Conservation (phyloP, 441 rosid species). For the Mallotus repandus region DNA sequence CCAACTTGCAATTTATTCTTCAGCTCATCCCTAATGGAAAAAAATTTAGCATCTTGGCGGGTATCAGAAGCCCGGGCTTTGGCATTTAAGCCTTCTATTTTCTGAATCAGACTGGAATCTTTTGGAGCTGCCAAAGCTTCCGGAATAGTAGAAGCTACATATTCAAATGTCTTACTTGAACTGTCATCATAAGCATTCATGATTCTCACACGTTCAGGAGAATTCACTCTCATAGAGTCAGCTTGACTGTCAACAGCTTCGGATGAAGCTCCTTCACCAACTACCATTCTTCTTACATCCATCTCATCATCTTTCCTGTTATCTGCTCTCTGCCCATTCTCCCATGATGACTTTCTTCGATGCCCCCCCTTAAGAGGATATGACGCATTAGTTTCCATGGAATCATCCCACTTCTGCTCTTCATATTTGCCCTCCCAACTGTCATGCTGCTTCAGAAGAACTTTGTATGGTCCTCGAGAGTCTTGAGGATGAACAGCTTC, state of each 20-base stretch:
- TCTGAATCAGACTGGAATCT: constrained; percentile 73
- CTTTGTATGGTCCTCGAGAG: constrained; percentile 58
- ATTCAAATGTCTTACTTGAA: constrained; percentile 32
- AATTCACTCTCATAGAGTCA: constrained; percentile 33
- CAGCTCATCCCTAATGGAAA: constrained; percentile 43
- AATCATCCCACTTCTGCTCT: constrained; percentile 49
- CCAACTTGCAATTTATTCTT: constrained; percentile 40
- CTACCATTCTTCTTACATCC: constrained; percentile 31
- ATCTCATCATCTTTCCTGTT: constrained; percentile 34
- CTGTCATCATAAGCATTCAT: constrained; percentile 38
- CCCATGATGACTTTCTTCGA: constrained; percentile 42
- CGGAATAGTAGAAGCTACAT: constrained; percentile 23
- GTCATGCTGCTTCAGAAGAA: constrained; percentile 76
- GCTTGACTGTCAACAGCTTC: constrained; percentile 35
- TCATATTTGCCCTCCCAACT: constrained; percentile 57
- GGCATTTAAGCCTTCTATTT: constrained; percentile 81
- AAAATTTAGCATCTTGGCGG: constrained; percentile 38
- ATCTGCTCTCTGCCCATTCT: constrained; percentile 50
- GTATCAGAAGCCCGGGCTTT: constrained; percentile 55
- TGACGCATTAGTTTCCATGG: constrained; percentile 24
- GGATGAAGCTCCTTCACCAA: constrained; percentile 35
- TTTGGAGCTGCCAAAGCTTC: constrained; percentile 36
- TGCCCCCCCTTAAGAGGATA: constrained; percentile 44
- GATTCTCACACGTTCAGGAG: constrained; percentile 34
- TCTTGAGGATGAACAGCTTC: constrained; percentile 62